Conservation (phyloP, 1,284 basidiomycete genomes). For the Ganoderma multipileum region DNA sequence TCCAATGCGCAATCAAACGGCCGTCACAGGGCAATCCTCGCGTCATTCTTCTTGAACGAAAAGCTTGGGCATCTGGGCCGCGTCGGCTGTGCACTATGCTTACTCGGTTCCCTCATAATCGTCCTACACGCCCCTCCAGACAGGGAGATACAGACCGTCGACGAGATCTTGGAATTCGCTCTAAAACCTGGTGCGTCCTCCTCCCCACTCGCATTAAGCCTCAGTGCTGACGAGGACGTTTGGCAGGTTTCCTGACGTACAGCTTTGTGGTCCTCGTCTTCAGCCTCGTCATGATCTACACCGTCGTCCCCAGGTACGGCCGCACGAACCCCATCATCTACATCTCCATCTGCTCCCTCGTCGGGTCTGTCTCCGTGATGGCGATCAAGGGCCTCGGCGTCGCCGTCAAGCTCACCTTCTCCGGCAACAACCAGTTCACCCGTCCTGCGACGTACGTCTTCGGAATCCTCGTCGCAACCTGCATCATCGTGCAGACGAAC, state of each 20-base stretch:
- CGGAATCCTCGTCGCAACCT: slow-evolving; percentile 82
- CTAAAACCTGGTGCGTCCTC: slow-evolving; percentile 79
- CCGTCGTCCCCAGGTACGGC: slow-evolving; percentile 88
- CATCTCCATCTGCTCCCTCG: slow-evolving; percentile 91
- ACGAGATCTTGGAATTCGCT: slow-evolving; percentile 92
- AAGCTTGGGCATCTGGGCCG: slow-evolving; percentile 93
- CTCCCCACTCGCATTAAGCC: background rate
- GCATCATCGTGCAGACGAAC: slow-evolving; percentile 97
- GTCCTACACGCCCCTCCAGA: slow-evolving; percentile 98
- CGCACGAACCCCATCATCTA: slow-evolving; percentile 92
- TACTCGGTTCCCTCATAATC: slow-evolving; percentile 94
- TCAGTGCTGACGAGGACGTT: background rate
- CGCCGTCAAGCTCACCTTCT: slow-evolving; percentile 93
- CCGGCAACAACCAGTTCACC: slow-evolving; percentile 95
- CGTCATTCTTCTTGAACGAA: slow-evolving; percentile 93
- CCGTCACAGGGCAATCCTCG: slow-evolving; percentile 80
- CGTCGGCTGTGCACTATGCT: slow-evolving; percentile 91
- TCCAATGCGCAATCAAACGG: background rate
- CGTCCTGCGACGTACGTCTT: slow-evolving; percentile 97
- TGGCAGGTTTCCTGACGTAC: slow-evolving; percentile 87
- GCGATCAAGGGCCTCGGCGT: slow-evolving; percentile 97
- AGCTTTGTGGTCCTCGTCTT: slow-evolving; percentile 87
- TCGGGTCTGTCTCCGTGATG: slow-evolving; percentile 92
- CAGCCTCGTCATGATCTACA: slow-evolving; percentile 88
- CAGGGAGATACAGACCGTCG: slow-evolving; percentile 92